These are phyloP conservation scores for Pseudogymnoascus sp. DNA, from an alignment of 2,329 filamentous ascomycete species.

Conservation along the genomic window DNA sequence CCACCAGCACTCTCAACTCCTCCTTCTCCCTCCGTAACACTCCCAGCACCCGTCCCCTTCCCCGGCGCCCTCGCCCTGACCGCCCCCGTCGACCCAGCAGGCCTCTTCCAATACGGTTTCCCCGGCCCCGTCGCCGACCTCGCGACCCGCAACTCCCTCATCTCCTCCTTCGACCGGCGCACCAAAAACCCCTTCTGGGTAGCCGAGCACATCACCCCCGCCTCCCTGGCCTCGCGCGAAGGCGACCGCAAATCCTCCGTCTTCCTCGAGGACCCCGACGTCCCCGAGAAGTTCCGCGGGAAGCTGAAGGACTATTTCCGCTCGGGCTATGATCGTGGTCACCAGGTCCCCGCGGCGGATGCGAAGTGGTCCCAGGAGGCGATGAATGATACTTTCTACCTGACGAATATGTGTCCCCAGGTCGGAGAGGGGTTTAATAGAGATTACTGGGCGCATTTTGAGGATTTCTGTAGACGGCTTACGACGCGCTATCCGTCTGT, in stretches of 20 bases:
- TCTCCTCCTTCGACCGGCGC: slow-evolving; percentile 84
- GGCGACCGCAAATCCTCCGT: slow-evolving; percentile 77
- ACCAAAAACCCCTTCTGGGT: slow-evolving; percentile 92
- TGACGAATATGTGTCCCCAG: slow-evolving; percentile 97
- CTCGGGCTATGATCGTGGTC: slow-evolving; percentile 88
- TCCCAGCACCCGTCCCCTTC: slow-evolving; percentile 22
- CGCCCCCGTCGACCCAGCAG: slow-evolving; percentile 61
- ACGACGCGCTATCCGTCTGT: slow-evolving; percentile 77
- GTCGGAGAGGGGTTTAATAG: slow-evolving; percentile 97
- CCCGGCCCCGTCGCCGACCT: slow-evolving; percentile 84
- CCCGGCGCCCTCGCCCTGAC: slow-evolving; percentile 27
- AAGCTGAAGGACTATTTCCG: slow-evolving; percentile 91
- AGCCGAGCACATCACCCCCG: slow-evolving; percentile 89
- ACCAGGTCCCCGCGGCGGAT: slow-evolving; percentile 95
- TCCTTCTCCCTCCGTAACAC: too few relatives aligned
- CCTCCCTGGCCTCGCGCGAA: slow-evolving; percentile 64
- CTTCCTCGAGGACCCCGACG: slow-evolving; percentile 72
- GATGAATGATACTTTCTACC: slow-evolving; percentile 90
- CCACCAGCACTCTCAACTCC: slow-evolving; percentile 12
- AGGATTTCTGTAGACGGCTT: slow-evolving; percentile 88
- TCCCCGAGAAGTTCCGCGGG: slow-evolving; percentile 83
- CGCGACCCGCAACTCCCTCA: slow-evolving; percentile 64
- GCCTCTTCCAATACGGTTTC: slow-evolving; percentile 81
- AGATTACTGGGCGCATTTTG: slow-evolving; percentile 98
- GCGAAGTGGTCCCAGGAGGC: slow-evolving; percentile 90